Evolutionary conservation across 2,329 filamentous ascomycete genomes (phyloP).

Genomic region (Cercospora citrullina): DNA sequence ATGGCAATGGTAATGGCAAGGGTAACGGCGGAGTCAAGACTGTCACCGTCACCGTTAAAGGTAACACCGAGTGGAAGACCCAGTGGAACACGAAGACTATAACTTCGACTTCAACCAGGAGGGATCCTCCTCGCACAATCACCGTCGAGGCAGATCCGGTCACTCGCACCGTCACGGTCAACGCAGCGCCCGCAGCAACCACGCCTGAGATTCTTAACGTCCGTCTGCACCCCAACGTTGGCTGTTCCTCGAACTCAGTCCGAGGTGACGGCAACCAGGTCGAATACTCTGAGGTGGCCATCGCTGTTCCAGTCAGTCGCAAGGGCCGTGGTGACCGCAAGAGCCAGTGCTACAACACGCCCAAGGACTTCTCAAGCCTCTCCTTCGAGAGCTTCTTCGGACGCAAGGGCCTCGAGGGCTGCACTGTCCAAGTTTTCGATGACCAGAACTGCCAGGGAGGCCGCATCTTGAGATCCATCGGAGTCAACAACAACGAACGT

Average conservation of each 20-base stretch:
- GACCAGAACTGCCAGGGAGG: slow-evolving; percentile 10
- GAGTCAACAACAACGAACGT: slow-evolving; percentile 3
- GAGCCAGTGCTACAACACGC: slow-evolving; percentile 10
- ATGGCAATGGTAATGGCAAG: background rate
- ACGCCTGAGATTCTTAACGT: slow-evolving; percentile 2
- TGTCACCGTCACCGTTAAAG: background rate
- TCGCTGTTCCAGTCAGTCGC: background rate
- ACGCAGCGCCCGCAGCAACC: background rate
- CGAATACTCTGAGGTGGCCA: slow-evolving; percentile 2
- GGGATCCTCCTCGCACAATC: background rate
- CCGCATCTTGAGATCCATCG: background rate
- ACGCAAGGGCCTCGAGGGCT: slow-evolving; percentile 2
- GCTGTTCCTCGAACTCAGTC: slow-evolving; percentile 1
- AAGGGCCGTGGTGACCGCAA: background rate
- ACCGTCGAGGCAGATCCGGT: slow-evolving; percentile 2
- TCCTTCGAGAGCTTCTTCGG: slow-evolving; percentile 17
- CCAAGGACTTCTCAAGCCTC: slow-evolving; percentile 10
- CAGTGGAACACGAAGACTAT: background rate
- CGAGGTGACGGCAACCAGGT: slow-evolving; percentile 1
- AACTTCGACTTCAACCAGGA: slow-evolving; percentile 1
- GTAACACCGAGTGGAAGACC: background rate
- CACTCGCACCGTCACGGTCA: slow-evolving; percentile 5
- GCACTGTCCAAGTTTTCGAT: slow-evolving; percentile 7
- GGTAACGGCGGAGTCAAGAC: slow-evolving; percentile 3
- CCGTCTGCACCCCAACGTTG: background rate